Conservation (phyloP, 2,329 filamentous ascomycete species). For the Aplosporella prunicola region DNA sequence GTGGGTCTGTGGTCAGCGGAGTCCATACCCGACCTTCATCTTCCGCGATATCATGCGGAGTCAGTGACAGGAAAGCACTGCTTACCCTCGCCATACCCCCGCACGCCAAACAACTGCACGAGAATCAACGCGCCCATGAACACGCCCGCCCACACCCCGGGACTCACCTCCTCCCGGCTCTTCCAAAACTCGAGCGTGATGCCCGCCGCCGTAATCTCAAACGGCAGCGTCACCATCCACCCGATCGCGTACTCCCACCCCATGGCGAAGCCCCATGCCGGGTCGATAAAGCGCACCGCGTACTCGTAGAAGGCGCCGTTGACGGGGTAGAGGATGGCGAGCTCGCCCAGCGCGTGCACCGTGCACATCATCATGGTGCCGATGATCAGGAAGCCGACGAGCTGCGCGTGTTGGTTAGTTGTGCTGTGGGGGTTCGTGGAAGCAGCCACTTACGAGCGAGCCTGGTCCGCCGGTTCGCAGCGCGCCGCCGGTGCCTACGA, state of each 20-base stretch:
- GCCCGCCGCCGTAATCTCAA: slow-evolving; percentile 30
- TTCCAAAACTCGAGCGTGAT: slow-evolving; percentile 30
- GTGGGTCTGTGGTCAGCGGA: too few species aligned
- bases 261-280: slow-evolving; percentile 32
- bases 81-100: slow-evolving; percentile 29
- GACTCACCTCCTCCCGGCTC: slow-evolving; percentile 12
- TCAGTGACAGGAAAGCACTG: too few species aligned
- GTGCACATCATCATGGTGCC: slow-evolving; percentile 31
- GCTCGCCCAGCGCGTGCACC: slow-evolving; percentile 33
- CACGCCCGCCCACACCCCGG: slow-evolving; percentile 26
- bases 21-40: too few species aligned
- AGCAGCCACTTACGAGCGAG: slow-evolving; percentile 13
- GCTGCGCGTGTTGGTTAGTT: slow-evolving; percentile 7
- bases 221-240: slow-evolving; percentile 29
- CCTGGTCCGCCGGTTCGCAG: slow-evolving; percentile 42
- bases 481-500: slow-evolving; percentile 50
- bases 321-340: slow-evolving; percentile 33
- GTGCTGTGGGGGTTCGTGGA: neutral
- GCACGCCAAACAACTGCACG: slow-evolving; percentile 31
- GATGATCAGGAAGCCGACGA: slow-evolving; percentile 24
- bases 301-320: slow-evolving; percentile 34
- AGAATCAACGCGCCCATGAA: slow-evolving; percentile 29
- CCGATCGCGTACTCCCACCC: slow-evolving; percentile 29
- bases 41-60: too few species aligned
- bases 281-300: slow-evolving; percentile 37